These are phyloP conservation scores for Saccharomycopsis malanga DNA, from an alignment of 805 yeast genomes.

Conservation along the genomic window DNA sequence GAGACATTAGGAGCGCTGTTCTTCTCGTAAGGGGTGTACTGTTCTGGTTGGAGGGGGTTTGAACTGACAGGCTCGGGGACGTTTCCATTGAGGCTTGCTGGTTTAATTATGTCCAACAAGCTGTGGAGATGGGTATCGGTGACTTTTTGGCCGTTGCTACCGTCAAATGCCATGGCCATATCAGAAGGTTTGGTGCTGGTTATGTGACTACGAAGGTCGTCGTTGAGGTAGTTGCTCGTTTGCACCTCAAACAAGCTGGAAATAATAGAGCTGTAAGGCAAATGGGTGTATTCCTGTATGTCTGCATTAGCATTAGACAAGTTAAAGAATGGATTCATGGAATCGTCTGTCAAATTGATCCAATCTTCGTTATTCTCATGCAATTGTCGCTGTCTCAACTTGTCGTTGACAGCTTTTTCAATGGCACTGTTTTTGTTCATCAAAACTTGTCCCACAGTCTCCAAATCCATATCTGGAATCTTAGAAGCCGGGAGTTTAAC, in stretches of 20 bases:
- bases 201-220: slow-evolving; percentile 35
- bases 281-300: slow-evolving; percentile 49
- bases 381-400: slow-evolving; percentile 61
- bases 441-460: slow-evolving; percentile 69
- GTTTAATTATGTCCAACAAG: slow-evolving; percentile 41
- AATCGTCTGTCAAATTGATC: slow-evolving; percentile 82
- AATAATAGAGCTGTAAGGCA: slow-evolving; percentile 77
- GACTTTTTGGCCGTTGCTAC: slow-evolving; percentile 43
- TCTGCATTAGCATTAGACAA: slow-evolving; percentile 47
- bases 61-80: neutral
- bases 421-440: slow-evolving; percentile 72
- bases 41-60: slow-evolving; percentile 25
- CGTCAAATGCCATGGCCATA: slow-evolving; percentile 34
- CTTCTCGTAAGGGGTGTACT: slow-evolving; percentile 29
- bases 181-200: slow-evolving; percentile 41
- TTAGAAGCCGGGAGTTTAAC: slow-evolving; percentile 84
- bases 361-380: slow-evolving; percentile 59
- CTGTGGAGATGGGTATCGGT: slow-evolving; percentile 29
- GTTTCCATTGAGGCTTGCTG: neutral
- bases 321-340: slow-evolving; percentile 73
- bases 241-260: slow-evolving; percentile 60
- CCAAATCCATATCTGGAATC: slow-evolving; percentile 86
- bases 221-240: slow-evolving; percentile 47
- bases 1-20: slow-evolving; percentile 21
- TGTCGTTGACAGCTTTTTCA: slow-evolving; percentile 78